Evolutionary conservation across 2,329 filamentous ascomycete genomes (phyloP), one percentile per base, ranked within the genome.

Genomic region (Aspergillus sp.): DNA sequence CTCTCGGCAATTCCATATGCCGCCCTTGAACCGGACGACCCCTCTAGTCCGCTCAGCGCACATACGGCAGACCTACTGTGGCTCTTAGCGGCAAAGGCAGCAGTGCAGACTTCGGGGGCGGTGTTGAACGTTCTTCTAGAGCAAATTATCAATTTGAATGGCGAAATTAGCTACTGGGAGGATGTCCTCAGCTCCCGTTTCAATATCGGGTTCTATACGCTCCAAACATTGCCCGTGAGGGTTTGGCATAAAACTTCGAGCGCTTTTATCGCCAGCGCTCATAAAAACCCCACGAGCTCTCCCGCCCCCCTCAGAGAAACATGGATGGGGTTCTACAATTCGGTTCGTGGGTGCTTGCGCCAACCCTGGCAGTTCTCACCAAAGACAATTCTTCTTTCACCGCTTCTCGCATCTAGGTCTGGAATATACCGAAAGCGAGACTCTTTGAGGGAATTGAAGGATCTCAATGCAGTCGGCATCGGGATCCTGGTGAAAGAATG

Each of bases 161-260:
- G 96, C 65, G 92, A 96, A 67, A 88, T 96, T 24, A 93, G 90
- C 87, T 98, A 98, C 74, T 99, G 95, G 95, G 91, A 96, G 70
- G 90, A 95, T 65, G 85, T 97, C 2, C 78, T 96, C 31, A 85
- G 86, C 10, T 96, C 91, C 0, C 89, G 91, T 66, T 83, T 86
- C 52, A 91, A 89, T 69, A 93, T 90, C 64, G 89, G 87, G 32
- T 73, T 97, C 3, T 97, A 97, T 75, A 89, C 91, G 14, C 78
- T 96, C 9, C 95, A 99, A 75, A 96, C 89, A 0, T 91, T 89
- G 0, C 95, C 95, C 0, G 69, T 88, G 46, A 84, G 90, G 18
- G 74, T 96, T 36, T 94, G 87, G 86, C 78, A 81, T 92, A 90
- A 85, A 80, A 85, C 7, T 84, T 83, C 69, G 88, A 90, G 51